Percentiles rank a stretch among this genome's conserved stretches.
Conservation (phyloP, 2,329 filamentous ascomycete genomes). For the Colletotrichum ledebouriae region DNA sequence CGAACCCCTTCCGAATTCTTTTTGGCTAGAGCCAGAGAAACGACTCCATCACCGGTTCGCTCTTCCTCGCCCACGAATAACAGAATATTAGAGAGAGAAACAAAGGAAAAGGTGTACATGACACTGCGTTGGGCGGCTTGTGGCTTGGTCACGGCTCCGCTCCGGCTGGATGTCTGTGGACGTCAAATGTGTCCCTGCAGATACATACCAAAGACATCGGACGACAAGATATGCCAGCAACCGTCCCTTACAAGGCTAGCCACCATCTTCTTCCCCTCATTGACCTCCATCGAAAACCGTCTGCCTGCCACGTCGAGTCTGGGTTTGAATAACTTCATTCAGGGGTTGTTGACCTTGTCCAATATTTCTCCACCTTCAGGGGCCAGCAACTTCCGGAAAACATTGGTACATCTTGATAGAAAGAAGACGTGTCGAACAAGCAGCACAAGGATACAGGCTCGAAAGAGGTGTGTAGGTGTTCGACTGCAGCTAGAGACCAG, state of each 20-base stretch:
- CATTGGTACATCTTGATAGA: background rate
- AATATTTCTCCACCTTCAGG: constrained; percentile 31
- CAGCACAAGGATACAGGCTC: background rate
- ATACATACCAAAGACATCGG: constrained; percentile 14
- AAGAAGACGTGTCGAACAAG: constrained; percentile 6
- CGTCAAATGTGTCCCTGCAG: constrained; percentile 32
- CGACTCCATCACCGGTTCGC: constrained; percentile 5
- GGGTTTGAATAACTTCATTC: constrained; percentile 44
- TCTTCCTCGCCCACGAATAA: constrained; percentile 2
- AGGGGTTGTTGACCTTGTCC: constrained; percentile 13
- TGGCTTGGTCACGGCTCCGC: constrained; percentile 6
- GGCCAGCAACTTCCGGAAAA: background rate
- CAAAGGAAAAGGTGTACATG: constrained; percentile 14
- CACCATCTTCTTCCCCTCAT: constrained; percentile 2
- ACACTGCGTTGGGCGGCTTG: background rate
- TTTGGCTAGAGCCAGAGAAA: constrained; percentile 10
- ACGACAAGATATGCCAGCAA: constrained; percentile 11
- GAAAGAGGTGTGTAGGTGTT: background rate
- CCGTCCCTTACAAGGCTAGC: constrained; percentile 20
- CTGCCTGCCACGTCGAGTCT: constrained; percentile 53
- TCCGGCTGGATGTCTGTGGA: constrained; percentile 18
- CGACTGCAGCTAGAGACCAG: background rate
- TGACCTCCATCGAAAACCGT: constrained; percentile 39
- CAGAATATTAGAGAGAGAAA: background rate
- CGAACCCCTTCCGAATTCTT: background rate